phyloP scores from a whole-genome alignment of 495 filamentous ascomycete species.

The Aspergillus biplanus region DNA sequence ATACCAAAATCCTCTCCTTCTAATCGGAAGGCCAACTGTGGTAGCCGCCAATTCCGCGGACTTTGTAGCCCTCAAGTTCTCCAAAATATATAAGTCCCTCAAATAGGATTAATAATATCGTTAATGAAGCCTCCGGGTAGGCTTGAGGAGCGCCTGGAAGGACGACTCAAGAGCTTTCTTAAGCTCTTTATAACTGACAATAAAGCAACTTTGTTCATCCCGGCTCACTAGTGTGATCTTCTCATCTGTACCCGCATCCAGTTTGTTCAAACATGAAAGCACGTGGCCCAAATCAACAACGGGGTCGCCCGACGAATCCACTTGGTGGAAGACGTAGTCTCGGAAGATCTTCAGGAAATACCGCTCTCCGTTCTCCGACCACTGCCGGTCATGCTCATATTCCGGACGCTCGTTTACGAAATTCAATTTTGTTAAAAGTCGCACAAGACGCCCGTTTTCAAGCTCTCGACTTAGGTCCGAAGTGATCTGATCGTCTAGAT shows the following conservation, averaged over 20 bases:
- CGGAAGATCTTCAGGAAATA: slow-evolving; percentile 92
- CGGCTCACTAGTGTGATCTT: slow-evolving; percentile 81
- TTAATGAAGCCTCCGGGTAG: slow-evolving; percentile 49
- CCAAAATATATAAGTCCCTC: slow-evolving; percentile 22
- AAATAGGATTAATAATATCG: slow-evolving; percentile 1
- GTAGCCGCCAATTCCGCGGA: not conserved
- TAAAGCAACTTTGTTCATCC: slow-evolving; percentile 83
- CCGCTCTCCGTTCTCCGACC: slow-evolving; percentile 89
- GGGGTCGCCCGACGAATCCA: slow-evolving; percentile 79
- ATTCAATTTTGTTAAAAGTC: slow-evolving; percentile 81
- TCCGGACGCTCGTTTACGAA: slow-evolving; percentile 89
- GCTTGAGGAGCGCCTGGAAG: slow-evolving; percentile 78
- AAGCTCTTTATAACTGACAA: slow-evolving; percentile 86
- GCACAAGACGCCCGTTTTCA: slow-evolving; percentile 86
- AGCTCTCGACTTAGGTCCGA: slow-evolving; percentile 76
- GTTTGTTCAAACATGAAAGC: slow-evolving; percentile 79
- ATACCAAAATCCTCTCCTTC: not conserved
- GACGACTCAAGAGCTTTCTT: slow-evolving; percentile 76
- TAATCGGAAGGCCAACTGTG: not conserved
- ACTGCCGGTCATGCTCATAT: slow-evolving; percentile 70
- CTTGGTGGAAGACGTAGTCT: slow-evolving; percentile 96
- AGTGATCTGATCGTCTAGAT: slow-evolving; percentile 72
- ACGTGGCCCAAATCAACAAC: slow-evolving; percentile 85
- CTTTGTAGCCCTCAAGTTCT: not conserved
- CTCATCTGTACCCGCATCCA: slow-evolving; percentile 90